Base-by-base conservation (phyloP, 2,329 filamentous ascomycete genomes). In the Xylaria arbuscula region DNA sequence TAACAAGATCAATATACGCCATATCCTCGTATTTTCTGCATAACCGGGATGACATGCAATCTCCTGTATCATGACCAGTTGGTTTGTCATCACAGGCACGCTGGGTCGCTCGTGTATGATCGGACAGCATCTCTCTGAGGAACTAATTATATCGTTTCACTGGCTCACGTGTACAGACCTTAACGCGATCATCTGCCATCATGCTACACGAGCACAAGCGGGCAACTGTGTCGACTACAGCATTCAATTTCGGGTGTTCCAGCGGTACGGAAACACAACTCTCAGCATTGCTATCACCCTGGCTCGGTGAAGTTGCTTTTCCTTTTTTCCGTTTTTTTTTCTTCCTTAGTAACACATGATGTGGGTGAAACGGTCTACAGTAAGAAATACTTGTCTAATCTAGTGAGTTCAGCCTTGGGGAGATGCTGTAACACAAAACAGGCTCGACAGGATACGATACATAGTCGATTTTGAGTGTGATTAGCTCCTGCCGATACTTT, bases 1-100 rank as follows among this genome's bases (percentile, higher is more conserved):
- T 42, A 56, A 69, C 24, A 58, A 66, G 53, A 24, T 55, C 55
- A n/a, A 54, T 53, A 53, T 54, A 54, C 57, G 32, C 45, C 56
- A 48, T 42, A 40, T 22, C 38, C 58, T 59, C 63, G 53, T 54
- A 54, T 62, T 9, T 42, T 57, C 61, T 38, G 66, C 66, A 68
- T 68, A 59, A 40, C 50, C 62, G 47, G 59, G 34, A 59, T 66
- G 48, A 22, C 48, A 47, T 63, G 36, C 63, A 62, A 66, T 66
- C 48, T 69, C 63, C 63, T 60, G n/a, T 4, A 7, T 40, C 50
- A 17, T 63, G 56, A 69, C 38, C 60, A 34, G 19, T 34, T 32
- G 32, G 36, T 62, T 68, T 48, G 62, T 62, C 62, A 68, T 68
- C 47, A n/a, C 22, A 48, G 47, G 19, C 22, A 50, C 47, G 57